Percentiles rank a stretch among this genome's conserved stretches.
phyloP scores from a whole-genome alignment of 495 filamentous ascomycete genomes.

The Aspergillus leporis region DNA sequence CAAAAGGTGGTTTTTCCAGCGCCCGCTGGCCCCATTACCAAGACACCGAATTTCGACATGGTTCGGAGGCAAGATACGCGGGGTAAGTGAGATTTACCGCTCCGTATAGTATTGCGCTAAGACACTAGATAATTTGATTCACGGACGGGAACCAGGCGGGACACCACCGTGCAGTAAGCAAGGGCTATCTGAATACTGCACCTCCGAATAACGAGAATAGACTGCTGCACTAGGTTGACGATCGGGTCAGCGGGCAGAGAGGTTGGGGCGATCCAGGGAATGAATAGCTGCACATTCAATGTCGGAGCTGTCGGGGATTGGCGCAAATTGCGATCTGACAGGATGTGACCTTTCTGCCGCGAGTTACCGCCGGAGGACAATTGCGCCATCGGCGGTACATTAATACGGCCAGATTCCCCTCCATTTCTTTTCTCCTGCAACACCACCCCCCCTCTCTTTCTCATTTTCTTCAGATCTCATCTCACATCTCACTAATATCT shows the following conservation, averaged over 20 bases:
- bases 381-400: conserved; percentile 35
- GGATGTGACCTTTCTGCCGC: conserved; percentile 15
- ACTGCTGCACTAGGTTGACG: not conserved
- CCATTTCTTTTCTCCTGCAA: conserved; percentile 16
- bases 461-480: conserved; percentile 3
- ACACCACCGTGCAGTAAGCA: not conserved
- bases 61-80: not conserved
- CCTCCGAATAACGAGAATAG: not conserved
- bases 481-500: not conserved
- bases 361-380: conserved; percentile 23
- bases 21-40: conserved; percentile 91
- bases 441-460: conserved; percentile 4
- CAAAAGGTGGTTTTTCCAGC: conserved; percentile 96
- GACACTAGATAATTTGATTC: not conserved
- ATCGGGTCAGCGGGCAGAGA: not conserved
- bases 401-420: conserved; percentile 21
- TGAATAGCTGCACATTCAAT: not conserved
- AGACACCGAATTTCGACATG: conserved; percentile 94
- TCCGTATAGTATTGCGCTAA: not conserved
- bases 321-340: not conserved
- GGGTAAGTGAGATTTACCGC: not conserved
- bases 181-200: not conserved
- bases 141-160: not conserved
- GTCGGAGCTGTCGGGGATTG: not conserved
- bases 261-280: not conserved